Conservation (phyloP, 192 early-diverging fungal genomes). For the Linnemannia schmuckeri region DNA sequence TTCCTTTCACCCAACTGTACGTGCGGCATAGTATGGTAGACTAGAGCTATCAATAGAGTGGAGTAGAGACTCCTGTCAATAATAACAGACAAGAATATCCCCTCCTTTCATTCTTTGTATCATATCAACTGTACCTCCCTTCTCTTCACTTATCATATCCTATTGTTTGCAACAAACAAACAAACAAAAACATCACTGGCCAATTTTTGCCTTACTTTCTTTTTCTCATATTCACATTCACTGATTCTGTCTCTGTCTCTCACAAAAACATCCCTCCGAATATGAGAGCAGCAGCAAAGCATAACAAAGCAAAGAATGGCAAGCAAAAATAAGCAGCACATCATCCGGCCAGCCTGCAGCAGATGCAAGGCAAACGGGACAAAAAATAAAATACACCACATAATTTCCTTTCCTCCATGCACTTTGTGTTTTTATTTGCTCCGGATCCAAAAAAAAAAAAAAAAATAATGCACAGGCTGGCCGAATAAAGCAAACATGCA, state of each 20-base stretch:
- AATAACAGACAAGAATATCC: neutral
- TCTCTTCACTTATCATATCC: no score
- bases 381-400: no score
- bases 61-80: neutral
- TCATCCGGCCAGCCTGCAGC: no score
- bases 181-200: neutral
- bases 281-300: neutral
- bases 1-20: neutral
- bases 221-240: no score
- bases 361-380: no score
- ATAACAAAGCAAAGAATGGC: no score
- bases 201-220: no score
- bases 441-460: neutral
- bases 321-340: no score
- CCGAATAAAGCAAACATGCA: conserved; percentile 1
- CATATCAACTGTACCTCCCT: neutral
- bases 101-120: neutral
- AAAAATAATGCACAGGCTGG: neutral
- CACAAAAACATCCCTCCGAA: neutral
- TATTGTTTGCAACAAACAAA: neutral
- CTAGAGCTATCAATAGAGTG: neutral
- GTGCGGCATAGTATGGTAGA: neutral
- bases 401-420: neutral
- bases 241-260: no score
- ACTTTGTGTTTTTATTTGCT: neutral